These are phyloP conservation scores for Fraxinus quadrangulata DNA, from an alignment of 257 asterid genomes.

Conservation along the genomic window DNA sequence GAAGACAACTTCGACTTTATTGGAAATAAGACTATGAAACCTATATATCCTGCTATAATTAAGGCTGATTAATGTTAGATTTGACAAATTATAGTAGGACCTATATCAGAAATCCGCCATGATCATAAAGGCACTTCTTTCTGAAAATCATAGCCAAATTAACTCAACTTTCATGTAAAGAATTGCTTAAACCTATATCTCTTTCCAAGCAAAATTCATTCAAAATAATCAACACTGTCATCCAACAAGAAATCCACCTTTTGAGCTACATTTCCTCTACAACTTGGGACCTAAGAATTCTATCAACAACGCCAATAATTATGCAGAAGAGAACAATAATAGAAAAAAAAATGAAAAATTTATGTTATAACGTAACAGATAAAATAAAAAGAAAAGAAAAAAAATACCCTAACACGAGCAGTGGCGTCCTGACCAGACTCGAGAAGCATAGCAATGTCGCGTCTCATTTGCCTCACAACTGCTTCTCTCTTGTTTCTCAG, in stretches of 20 bases:
- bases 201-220: neutral
- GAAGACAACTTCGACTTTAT: neutral
- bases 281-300: neutral
- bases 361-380: neutral
- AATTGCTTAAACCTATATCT: neutral
- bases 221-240: neutral
- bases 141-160: neutral
- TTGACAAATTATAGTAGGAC: neutral
- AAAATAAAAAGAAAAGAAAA: neutral
- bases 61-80: neutral
- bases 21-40: neutral
- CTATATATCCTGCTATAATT: neutral
- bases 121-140: neutral
- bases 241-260: neutral
- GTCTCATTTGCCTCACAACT: conserved; percentile 93
- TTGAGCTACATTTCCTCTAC: neutral
- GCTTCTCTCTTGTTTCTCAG: conserved; percentile 96
- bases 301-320: neutral
- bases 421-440: conserved; percentile 85
- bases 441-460: conserved; percentile 92
- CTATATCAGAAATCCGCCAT: neutral
- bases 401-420: conserved; percentile 80
- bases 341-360: neutral
- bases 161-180: neutral
- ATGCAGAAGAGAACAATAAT: neutral